A percentile compares a stretch with the other conserved stretches of the same genome.
These are phyloP conservation scores for Silene conica DNA, from an alignment of 148 eudicot genomes.

Conservation along the genomic window DNA sequence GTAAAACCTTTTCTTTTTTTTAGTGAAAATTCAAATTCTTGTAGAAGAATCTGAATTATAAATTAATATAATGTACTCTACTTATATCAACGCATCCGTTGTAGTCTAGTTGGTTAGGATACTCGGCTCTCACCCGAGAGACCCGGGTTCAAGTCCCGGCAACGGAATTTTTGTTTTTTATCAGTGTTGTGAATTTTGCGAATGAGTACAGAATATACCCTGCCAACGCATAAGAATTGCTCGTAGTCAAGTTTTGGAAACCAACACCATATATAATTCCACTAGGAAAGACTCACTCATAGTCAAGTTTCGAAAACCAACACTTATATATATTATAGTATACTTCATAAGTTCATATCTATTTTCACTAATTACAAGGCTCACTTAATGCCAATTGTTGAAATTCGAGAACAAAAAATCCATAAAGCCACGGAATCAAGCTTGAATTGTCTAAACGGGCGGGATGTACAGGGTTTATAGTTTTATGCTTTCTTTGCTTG, in stretches of 20 bases:
- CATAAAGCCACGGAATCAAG: neutral
- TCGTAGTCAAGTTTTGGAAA: too few species aligned
- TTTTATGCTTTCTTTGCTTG: too few species aligned
- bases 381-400: conserved; percentile 10
- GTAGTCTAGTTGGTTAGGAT: conserved; percentile 99
- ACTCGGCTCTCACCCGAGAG: conserved; percentile 99
- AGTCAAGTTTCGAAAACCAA: too few species aligned
- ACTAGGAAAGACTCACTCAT: too few species aligned
- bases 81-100: conserved; percentile 42
- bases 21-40: too few species aligned
- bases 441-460: neutral
- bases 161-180: neutral
- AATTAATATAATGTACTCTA: too few species aligned
- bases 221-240: too few species aligned
- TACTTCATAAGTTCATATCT: neutral
- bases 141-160: conserved; percentile 99
- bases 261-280: too few species aligned
- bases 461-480: neutral
- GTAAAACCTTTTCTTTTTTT: too few species aligned
- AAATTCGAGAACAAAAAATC: neutral
- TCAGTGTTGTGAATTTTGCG: neutral
- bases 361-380: conserved; percentile 6
- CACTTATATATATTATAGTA: too few species aligned
- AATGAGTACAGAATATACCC: too few species aligned
- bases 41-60: too few species aligned